Base-by-base conservation (phyloP, 2,329 filamentous ascomycete genomes). In the Endoconidiophora laricicola region DNA sequence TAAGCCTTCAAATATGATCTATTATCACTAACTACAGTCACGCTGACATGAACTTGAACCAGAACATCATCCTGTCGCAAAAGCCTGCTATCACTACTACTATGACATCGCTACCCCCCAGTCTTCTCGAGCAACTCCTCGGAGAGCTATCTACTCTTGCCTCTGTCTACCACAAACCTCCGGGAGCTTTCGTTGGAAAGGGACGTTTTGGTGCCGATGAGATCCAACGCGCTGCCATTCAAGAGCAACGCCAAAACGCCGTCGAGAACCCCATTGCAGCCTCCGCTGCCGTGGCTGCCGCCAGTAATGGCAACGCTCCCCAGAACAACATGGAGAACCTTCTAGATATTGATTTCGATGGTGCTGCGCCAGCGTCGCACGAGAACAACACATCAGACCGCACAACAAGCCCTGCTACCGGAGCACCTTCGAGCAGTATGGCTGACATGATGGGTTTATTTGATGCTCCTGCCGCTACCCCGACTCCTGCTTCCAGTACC, bases 121-220 rank as follows among this genome's bases (percentile, higher is more conserved):
- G 80, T 33, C 73, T 98, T 5, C 75, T 98, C 41, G 90, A 98
- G 54, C 81, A 87, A 63, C 78, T 98, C n/a, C 77, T 98, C 6
- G 73, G 75, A 7, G 90, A 98, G 64, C 77, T 98, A 29, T 96
- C 90, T 10, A 95, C 91, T 7, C 76, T 98, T 26, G 87, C 91
- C 6, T 96, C 90, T 1, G 91, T 98, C 20, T 98, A 98, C 67
- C 91, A 98, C 76, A 96, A 94, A 68, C 88, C 88, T 6, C 88
- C 91, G 42, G 86, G 94, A 73, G 87, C 90, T n/a, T 98, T 98
- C 65, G 82, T 98, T 52, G 91, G 91, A 57, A 87, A 94, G 66
- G 91, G 91, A 40, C 81, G 90, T 42, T 95, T 86, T 58, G 91
- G 90, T 37, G 88, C 91, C 45, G 88, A 94, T 64, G 87, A 86